A percentile compares a stretch with the other conserved stretches of the same genome.
Conservation (phyloP, 2,329 filamentous ascomycete genomes). For the Botrytis byssoidea region DNA sequence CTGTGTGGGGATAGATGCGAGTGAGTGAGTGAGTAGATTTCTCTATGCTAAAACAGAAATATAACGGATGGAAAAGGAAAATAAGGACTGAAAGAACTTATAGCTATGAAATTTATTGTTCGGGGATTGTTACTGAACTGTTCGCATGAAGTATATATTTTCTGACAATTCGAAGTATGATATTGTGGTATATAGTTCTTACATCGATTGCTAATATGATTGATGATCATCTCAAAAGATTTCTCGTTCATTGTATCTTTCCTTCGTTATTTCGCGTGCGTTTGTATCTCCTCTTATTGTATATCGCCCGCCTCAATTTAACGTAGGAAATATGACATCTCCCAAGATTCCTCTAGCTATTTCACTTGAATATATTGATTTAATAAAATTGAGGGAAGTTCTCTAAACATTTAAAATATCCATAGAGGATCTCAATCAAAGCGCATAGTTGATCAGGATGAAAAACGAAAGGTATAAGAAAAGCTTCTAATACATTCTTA, state of each 20-base stretch:
- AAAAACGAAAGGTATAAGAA: background rate
- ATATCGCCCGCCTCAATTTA: too few relatives aligned
- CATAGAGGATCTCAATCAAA: background rate
- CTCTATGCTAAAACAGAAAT: background rate
- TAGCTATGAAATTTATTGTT: background rate
- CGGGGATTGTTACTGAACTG: background rate
- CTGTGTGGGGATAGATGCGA: background rate
- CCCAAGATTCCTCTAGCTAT: too few relatives aligned
- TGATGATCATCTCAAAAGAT: background rate
- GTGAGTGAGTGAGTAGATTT: background rate
- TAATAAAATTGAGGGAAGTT: background rate
- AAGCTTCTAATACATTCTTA: background rate
- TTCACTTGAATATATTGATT: background rate
- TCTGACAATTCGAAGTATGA: rapidly evolving
- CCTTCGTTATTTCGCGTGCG: background rate
- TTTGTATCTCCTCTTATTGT: too few relatives aligned
- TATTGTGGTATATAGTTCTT: background rate
- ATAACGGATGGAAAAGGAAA: background rate
- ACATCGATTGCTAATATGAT: too few relatives aligned
- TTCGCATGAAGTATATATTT: background rate
- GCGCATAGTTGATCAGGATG: background rate
- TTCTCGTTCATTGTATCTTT: background rate
- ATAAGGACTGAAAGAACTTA: background rate
- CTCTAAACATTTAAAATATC: background rate
- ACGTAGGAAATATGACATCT: too few relatives aligned